phyloP scores from a whole-genome alignment of 2,329 filamentous ascomycete genomes.

The Neopestalotiopsis sp. region DNA sequence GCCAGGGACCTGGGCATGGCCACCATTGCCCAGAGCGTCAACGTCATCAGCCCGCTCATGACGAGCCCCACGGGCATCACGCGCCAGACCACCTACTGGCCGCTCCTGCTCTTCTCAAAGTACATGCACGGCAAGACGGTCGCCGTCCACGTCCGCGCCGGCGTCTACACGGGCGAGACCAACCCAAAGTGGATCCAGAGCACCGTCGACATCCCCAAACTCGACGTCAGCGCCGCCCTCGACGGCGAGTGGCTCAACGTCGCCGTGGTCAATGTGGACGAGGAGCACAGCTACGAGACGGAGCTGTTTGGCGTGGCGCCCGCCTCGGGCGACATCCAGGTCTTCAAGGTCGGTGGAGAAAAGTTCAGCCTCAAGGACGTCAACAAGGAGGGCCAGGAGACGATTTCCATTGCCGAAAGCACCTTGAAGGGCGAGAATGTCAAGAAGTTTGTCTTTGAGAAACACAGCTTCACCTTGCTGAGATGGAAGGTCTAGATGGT shows the following conservation, averaged over 20 bases:
- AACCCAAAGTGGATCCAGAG: slow-evolving; percentile 68
- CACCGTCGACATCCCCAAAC: slow-evolving; percentile 66
- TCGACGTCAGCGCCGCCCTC: slow-evolving; percentile 69
- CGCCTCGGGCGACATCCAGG: slow-evolving; percentile 11
- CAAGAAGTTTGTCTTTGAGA: slow-evolving; percentile 64
- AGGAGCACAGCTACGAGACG: slow-evolving; percentile 63
- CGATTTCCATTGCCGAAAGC: slow-evolving; percentile 3
- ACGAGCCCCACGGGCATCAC: slow-evolving; percentile 67
- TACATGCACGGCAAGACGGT: slow-evolving; percentile 78
- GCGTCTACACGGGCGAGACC: slow-evolving; percentile 70
- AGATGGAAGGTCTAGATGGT: slow-evolving; percentile 43
- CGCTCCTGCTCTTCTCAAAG: slow-evolving; percentile 69
- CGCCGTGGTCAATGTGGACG: slow-evolving; percentile 75
- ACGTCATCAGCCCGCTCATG: slow-evolving; percentile 80
- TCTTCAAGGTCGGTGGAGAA: slow-evolving; percentile 15
- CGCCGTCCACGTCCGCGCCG: slow-evolving; percentile 66
- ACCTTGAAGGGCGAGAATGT: slow-evolving; percentile 2
- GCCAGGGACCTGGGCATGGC: slow-evolving; percentile 76
- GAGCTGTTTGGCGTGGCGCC: slow-evolving; percentile 59
- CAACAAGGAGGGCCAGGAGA: slow-evolving; percentile 15
- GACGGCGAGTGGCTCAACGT: slow-evolving; percentile 63
- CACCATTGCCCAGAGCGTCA: slow-evolving; percentile 78
- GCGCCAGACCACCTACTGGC: slow-evolving; percentile 79
- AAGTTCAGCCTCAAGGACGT: slow-evolving; percentile 13
- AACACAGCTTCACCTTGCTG: slow-evolving; percentile 73